phyloP scores from a whole-genome alignment of 139 green algal genomes.

The Nannochloris sp. region DNA sequence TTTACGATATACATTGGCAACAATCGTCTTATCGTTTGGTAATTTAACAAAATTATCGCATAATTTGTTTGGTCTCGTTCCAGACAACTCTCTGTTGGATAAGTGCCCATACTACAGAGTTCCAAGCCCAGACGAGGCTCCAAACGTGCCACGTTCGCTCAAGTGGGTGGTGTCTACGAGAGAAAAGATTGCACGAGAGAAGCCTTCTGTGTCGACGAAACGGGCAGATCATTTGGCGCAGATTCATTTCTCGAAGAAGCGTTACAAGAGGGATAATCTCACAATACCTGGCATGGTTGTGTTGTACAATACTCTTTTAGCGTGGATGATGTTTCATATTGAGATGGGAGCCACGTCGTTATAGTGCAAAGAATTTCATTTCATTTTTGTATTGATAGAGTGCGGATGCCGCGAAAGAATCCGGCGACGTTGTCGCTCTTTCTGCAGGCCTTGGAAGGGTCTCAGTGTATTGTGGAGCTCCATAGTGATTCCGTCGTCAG shows the following conservation, averaged over 20 bases:
- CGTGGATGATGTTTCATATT: slow-evolving; percentile 23
- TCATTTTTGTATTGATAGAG: neutral
- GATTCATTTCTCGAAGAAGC: neutral
- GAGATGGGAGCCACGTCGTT: slow-evolving; percentile 17
- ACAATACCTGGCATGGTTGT: slow-evolving; percentile 9
- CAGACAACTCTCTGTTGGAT: slow-evolving; percentile 10
- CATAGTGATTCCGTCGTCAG: slow-evolving; percentile 27
- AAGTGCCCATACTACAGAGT: slow-evolving; percentile 19
- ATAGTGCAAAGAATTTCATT: neutral
- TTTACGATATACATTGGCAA: slow-evolving; percentile 6
- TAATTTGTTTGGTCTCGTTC: slow-evolving; percentile 16
- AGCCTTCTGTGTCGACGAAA: no score
- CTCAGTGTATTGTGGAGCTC: slow-evolving; percentile 34
- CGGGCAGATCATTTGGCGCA: no score
- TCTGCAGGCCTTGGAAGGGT: slow-evolving; percentile 32
- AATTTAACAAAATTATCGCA: neutral
- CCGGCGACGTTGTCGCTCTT: slow-evolving; percentile 15
- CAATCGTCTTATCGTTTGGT: slow-evolving; percentile 1
- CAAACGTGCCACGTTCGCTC: no score
- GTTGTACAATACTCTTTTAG: slow-evolving; percentile 22
- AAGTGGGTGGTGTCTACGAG: no score
- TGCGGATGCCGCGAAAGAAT: neutral
- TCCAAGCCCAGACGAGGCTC: neutral
- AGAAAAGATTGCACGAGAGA: no score
- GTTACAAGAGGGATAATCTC: slow-evolving; percentile 3